Evolutionary conservation across 306 rosid species (phyloP).

Genomic region (Cucumis sativus): DNA sequence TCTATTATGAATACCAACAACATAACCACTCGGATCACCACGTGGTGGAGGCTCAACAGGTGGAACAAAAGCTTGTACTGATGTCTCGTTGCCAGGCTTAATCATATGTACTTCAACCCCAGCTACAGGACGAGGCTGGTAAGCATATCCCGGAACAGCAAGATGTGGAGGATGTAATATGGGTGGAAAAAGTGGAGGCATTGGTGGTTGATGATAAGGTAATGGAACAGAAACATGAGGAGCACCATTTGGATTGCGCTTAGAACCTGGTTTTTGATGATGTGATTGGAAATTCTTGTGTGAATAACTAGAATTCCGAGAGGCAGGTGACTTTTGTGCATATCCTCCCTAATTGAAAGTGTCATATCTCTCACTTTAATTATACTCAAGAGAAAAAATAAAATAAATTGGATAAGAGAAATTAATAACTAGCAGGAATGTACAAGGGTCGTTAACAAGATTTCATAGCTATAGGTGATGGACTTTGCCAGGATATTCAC

Average conservation of each 20-base stretch:
- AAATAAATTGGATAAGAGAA: neutral
- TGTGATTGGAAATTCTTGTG: constrained; percentile 45
- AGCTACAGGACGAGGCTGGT: constrained; percentile 50
- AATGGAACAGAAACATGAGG: constrained; percentile 44
- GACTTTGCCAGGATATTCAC: neutral
- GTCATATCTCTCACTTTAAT: neutral
- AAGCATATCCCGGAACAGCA: constrained; percentile 57
- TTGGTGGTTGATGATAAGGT: constrained; percentile 43
- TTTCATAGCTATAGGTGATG: neutral
- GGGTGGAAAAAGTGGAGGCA: constrained; percentile 41
- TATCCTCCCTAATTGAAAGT: constrained; percentile 28
- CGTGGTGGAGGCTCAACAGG: constrained; percentile 42
- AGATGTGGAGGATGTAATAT: constrained; percentile 54
- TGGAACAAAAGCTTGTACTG: constrained; percentile 43
- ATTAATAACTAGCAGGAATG: neutral
- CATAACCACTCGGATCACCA: constrained; percentile 50
- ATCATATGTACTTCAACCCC: constrained; percentile 40
- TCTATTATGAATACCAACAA: constrained; percentile 40
- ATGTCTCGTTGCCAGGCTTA: constrained; percentile 47
- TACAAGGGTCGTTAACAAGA: neutral
- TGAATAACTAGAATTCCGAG: constrained; percentile 40
- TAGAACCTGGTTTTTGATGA: constrained; percentile 54
- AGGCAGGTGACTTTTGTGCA: constrained; percentile 39
- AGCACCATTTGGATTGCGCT: constrained; percentile 40
- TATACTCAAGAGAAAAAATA: neutral